Evolutionary conservation across 208 protist species (phyloP).

Genomic region (Crithidia expoeki): DNA sequence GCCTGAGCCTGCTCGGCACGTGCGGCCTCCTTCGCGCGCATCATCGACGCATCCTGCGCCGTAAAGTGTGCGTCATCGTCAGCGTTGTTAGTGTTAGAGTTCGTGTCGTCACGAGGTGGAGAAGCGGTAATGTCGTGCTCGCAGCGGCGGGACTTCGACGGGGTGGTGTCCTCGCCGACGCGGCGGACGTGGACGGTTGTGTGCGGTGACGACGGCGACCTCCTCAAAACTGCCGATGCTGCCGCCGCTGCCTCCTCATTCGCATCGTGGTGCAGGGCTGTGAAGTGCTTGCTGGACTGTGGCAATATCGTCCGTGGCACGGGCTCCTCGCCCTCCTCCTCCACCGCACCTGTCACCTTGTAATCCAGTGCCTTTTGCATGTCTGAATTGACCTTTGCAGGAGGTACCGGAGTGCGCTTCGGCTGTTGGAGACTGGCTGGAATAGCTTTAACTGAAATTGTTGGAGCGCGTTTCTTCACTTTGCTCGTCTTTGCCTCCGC

Average conservation of each 20-base stretch:
- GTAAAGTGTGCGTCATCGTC: slow-evolving; percentile 16
- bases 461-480: background rate
- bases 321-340: slow-evolving; percentile 11
- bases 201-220: slow-evolving; percentile 10
- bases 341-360: slow-evolving; percentile 1
- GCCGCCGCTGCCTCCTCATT: background rate
- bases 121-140: slow-evolving; percentile 34
- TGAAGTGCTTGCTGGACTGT: background rate
- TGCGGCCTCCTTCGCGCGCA: slow-evolving; percentile 24
- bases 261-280: background rate
- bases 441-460: background rate
- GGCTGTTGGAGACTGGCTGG: no score
- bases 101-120: slow-evolving; percentile 16
- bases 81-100: background rate
- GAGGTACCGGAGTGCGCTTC: slow-evolving; percentile 4
- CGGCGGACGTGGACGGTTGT: slow-evolving; percentile 18
- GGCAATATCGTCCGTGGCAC: slow-evolving; percentile 13
- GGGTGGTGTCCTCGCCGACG: slow-evolving; percentile 14
- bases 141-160: slow-evolving; percentile 37
- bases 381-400: background rate
- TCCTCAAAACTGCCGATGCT: background rate
- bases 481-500: slow-evolving; percentile 3
- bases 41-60: slow-evolving; percentile 18
- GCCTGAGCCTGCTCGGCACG: slow-evolving; percentile 16
- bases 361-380: slow-evolving; percentile 18